Conservation (phyloP, 176 grass and related monocot species). For the Elymus sibiricus region DNA sequence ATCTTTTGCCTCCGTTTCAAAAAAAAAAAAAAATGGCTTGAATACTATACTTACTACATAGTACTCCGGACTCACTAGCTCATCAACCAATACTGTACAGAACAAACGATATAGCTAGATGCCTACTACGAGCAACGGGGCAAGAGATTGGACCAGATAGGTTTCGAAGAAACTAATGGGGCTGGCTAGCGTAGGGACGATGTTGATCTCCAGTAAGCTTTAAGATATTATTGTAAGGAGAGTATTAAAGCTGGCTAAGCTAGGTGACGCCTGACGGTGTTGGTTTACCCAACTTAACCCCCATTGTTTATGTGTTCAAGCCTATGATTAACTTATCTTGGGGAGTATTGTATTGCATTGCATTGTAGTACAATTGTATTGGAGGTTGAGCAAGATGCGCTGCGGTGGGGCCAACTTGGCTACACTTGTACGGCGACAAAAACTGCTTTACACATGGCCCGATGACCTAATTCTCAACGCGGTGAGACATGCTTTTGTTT, state of each 20-base stretch:
- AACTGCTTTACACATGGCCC: not conserved
- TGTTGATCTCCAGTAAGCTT: not conserved
- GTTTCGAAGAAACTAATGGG: not conserved
- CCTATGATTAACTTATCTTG: slow-evolving; percentile 40
- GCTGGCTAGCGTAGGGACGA: not conserved
- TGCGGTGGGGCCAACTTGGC: slow-evolving; percentile 2
- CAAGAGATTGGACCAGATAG: not conserved
- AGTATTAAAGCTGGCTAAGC: not conserved
- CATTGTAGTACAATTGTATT: not conserved
- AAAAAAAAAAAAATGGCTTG: too few species aligned
- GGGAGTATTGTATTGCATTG: slow-evolving; percentile 4
- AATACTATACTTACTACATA: too few species aligned
- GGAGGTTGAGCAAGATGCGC: not conserved
- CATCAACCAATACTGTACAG: not conserved
- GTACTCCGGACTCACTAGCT: not conserved
- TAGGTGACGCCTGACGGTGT: slow-evolving; percentile 6
- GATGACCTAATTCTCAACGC: slow-evolving; percentile 33
- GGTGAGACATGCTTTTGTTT: not conserved
- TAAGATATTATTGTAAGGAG: too few species aligned
- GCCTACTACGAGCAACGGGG: not conserved
- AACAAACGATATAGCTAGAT: not conserved
- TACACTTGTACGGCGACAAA: slow-evolving; percentile 34
- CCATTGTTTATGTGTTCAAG: slow-evolving; percentile 35
- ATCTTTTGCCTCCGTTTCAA: too few species aligned
- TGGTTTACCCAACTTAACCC: slow-evolving; percentile 31